A percentile compares a stretch with the other conserved stretches of the same genome.
Evolutionary conservation across 768 basidiomycete species (phyloP).

Genomic region (Lentinula sp.): DNA sequence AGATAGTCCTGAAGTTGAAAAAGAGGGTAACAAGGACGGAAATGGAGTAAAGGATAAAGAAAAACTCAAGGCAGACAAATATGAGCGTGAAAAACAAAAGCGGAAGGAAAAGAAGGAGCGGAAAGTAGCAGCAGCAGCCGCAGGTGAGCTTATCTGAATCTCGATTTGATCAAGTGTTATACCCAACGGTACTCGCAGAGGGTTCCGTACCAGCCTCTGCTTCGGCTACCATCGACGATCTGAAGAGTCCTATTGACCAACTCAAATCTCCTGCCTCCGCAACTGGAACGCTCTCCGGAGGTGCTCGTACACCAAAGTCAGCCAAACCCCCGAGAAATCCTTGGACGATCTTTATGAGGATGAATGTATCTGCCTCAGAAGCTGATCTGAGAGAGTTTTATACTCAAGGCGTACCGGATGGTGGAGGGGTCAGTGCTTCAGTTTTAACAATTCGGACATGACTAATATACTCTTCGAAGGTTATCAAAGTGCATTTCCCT

Average conservation of each 20-base stretch:
- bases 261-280: constrained; percentile 54
- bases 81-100: constrained; percentile 52
- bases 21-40: constrained; percentile 4
- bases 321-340: constrained; percentile 62
- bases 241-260: constrained; percentile 26
- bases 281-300: constrained; percentile 53
- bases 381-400: constrained; percentile 72
- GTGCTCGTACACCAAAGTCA: constrained; percentile 67
- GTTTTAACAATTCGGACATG: neutral
- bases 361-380: constrained; percentile 47
- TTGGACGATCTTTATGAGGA: constrained; percentile 82
- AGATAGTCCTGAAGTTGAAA: constrained; percentile 20
- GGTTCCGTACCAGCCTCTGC: constrained; percentile 17
- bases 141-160: constrained; percentile 6
- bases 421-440: constrained; percentile 43
- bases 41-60: neutral
- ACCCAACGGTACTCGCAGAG: constrained; percentile 4
- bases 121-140: constrained; percentile 42
- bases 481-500: constrained; percentile 64
- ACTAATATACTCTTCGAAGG: constrained; percentile 30
- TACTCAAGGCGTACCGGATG: constrained; percentile 48
- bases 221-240: constrained; percentile 6
- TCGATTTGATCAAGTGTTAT: neutral
- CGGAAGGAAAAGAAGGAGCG: constrained; percentile 60
- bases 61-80: constrained; percentile 34